Base-by-base conservation (phyloP, 495 filamentous ascomycete genomes). In the Astrocystis sublimbata region DNA sequence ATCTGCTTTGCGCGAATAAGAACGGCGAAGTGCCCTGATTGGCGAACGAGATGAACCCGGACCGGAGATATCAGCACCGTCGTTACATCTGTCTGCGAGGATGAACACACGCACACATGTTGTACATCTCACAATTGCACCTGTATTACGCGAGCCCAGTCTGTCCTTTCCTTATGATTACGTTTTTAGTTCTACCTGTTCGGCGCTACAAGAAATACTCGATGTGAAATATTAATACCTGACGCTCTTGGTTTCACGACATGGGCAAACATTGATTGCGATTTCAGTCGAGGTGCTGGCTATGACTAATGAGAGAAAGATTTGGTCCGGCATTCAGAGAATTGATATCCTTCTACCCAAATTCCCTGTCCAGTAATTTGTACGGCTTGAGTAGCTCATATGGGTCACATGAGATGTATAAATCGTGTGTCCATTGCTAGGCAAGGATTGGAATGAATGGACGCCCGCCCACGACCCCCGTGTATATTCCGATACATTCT, bases 21-120 rank as follows among this genome's bases (percentile, higher is more conserved):
- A 56, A 30, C 24, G 58, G 24, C 24, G 49, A 30, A 35, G 26
- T 47, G 19, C 51, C 45, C 21, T 58, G 49, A 49, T 51, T 31
- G 46, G 38, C 9, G n/a, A n/a, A n/a, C n/a, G n/a, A 53, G 51
- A 31, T 58, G 58, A 38, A 56, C 17, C 42, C 46, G 38, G 43
- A 50, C 36, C 33, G 45, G 35, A n/a, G 38, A 35, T 42, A 31
- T n/a, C 49, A 59, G 21, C 23, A 43, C 2, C 38, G 15, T 9
- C 19, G 15, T 12, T 6, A 26, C 36, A 15, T 13, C 15, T 23
- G 33, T 17, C 8, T 43, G 5, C 40, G n/a, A 33, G 21, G 6
- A 43, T 15, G 23, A 8, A 45, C 35, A 57, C 23, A 21, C 26
- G 35, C 35, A 57, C 23, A 21, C 26, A 33, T 6, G 26, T 43